Base-by-base conservation (phyloP, 768 basidiomycete species). In the Tephrocybe sp. region DNA sequence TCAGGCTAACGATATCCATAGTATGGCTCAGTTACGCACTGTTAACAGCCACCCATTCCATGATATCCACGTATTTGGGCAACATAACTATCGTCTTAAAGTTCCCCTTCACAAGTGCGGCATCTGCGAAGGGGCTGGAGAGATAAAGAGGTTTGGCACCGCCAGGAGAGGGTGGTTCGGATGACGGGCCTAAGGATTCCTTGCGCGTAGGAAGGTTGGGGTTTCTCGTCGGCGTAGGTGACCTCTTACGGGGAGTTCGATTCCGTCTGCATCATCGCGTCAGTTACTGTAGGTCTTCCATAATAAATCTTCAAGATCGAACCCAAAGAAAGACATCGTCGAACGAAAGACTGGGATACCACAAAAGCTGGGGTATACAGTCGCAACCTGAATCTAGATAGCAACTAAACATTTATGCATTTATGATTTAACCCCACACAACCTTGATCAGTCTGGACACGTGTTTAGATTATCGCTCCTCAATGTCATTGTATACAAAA, bases 31-130 rank as follows among this genome's bases (percentile, higher is more conserved):
- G 23, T 39, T 11, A 78, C 86, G 63, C 59, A 95, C 94, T 82
- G 61, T 95, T 95, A 36, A 93, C 88, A 10, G 93, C 94, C 23
- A 95, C 94, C 94, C 94, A 97, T 64, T 97, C 94, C 79, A 92
- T 94, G 50, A 91, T 85, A 63, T 95, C 92, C 23, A 91, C 87
- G 59, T 94, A 97, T 66, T 95, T 97, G 6, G 95, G 95, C 46
- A 93, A 78, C 70, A 93, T 88, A 49, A 97, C 94, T 60, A 98
- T 97, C 3, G 94, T 97, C 74, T 95, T 97, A 76, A 97, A 97
- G 69, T 94, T 97, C 19, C 95, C 95, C 67, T 95, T 97, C 51
- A 98, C 94, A 37, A 98, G 78, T 0, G 95, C 92, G 1, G 93
- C 88, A 59, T 95, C 94, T 47, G 89, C 91, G 66, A 98, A 98